phyloP scores from a whole-genome alignment of 352 stramenopile species.

The Phytopythium montanum region DNA sequence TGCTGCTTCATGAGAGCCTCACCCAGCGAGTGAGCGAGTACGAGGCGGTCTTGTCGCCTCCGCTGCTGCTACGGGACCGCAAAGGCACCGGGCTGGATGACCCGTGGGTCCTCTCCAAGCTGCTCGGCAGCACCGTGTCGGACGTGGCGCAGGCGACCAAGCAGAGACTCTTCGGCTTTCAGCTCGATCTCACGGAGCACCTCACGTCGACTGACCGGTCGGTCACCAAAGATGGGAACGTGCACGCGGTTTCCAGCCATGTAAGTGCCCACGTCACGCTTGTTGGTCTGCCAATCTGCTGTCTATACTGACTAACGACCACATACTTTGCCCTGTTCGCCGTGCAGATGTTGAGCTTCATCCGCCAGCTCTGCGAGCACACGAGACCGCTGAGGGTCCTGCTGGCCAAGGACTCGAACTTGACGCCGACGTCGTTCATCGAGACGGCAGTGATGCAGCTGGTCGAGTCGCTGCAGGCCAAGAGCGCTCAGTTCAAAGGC shows the following conservation, averaged over 20 bases:
- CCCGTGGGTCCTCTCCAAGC: constrained; percentile 56
- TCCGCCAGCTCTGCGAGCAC: constrained; percentile 72
- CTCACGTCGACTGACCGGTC: constrained; percentile 36
- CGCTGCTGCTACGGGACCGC: constrained; percentile 59
- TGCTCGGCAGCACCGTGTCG: constrained; percentile 31
- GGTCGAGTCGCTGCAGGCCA: constrained; percentile 49
- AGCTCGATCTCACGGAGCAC: constrained; percentile 55
- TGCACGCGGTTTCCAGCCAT: constrained; percentile 72
- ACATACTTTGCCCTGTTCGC: background rate
- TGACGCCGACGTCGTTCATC: constrained; percentile 47
- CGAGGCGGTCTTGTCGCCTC: constrained; percentile 40
- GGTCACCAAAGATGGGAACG: constrained; percentile 69
- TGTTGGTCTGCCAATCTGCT: background rate
- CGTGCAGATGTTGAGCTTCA: constrained; percentile 62
- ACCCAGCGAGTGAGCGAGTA: constrained; percentile 23
- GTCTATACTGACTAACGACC: background rate
- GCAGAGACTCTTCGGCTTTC: constrained; percentile 57
- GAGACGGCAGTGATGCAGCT: constrained; percentile 70
- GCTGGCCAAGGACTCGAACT: constrained; percentile 48
- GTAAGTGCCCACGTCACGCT: constrained; percentile 26
- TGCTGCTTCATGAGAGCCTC: constrained; percentile 56
- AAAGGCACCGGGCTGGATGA: constrained; percentile 60
- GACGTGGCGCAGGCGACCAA: constrained; percentile 46
- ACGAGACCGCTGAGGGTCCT: constrained; percentile 53
- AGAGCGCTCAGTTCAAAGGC: constrained; percentile 48